Conservation (phyloP, 768 basidiomycete genomes). For the Mycena filopes region DNA sequence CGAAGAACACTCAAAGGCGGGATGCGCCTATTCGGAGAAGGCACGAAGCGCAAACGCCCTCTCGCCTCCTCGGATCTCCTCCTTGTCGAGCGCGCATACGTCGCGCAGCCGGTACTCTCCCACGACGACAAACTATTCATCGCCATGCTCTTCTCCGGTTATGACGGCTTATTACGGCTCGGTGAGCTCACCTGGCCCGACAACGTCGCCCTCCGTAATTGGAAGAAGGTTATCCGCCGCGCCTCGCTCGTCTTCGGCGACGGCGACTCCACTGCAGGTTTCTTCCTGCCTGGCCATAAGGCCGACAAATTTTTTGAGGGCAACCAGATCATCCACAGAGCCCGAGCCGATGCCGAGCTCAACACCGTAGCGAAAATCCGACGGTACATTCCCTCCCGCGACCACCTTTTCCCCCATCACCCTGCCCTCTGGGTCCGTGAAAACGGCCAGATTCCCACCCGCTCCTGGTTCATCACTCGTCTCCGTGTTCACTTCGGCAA, state of each 20-base stretch:
- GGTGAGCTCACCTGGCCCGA: slow-evolving; percentile 43
- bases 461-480: slow-evolving; percentile 1
- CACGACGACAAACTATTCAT: slow-evolving; percentile 44
- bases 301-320: no score
- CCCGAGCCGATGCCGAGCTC: slow-evolving; percentile 2
- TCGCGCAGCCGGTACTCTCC: background rate
- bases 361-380: background rate
- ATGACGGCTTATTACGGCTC: slow-evolving; percentile 39
- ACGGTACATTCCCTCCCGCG: background rate
- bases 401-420: background rate
- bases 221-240: slow-evolving; percentile 38
- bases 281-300: background rate
- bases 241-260: background rate
- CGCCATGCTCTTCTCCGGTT: slow-evolving; percentile 38
- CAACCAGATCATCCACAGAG: background rate
- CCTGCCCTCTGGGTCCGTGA: background rate
- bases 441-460: background rate
- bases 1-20: slow-evolving; percentile 36
- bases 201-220: slow-evolving; percentile 22
- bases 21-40: slow-evolving; percentile 25
- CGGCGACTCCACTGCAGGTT: background rate
- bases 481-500: background rate
- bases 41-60: slow-evolving; percentile 39
- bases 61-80: slow-evolving; percentile 32
- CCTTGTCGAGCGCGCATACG: background rate